Percentiles rank a stretch among this genome's conserved stretches.
Conservation (phyloP, 1,284 basidiomycete genomes). For the Leccinum holopus region DNA sequence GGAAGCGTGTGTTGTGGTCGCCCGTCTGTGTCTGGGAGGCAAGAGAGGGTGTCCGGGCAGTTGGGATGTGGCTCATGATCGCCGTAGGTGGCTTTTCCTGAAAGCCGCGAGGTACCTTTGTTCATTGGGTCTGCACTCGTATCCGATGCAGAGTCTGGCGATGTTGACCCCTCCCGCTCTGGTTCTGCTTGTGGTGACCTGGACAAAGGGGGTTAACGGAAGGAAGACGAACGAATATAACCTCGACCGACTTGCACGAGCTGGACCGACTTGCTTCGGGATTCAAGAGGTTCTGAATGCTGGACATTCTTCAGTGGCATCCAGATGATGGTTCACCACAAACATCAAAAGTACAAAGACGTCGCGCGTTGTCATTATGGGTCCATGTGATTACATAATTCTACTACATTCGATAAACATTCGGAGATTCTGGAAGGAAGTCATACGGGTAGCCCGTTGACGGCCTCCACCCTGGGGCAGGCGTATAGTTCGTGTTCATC, state of each 20-base stretch:
- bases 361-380: slow-evolving; percentile 28
- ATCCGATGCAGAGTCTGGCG: slow-evolving; percentile 30
- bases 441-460: slow-evolving; percentile 23
- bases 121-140: slow-evolving; percentile 16
- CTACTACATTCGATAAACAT: slow-evolving; percentile 24
- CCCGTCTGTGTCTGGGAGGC: slow-evolving; percentile 72
- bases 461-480: slow-evolving; percentile 22
- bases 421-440: slow-evolving; percentile 15
- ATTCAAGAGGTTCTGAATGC: slow-evolving; percentile 53
- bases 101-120: slow-evolving; percentile 6
- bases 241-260: slow-evolving; percentile 39
- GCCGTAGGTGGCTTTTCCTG: slow-evolving; percentile 20
- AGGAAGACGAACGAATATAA: slow-evolving; percentile 11
- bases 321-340: slow-evolving; percentile 9
- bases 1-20: slow-evolving; percentile 78
- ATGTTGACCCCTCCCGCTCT: slow-evolving; percentile 18
- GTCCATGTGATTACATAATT: slow-evolving; percentile 35
- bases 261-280: slow-evolving; percentile 42
- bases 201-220: slow-evolving; percentile 24
- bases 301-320: slow-evolving; percentile 45
- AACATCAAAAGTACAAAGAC: slow-evolving; percentile 6
- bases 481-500: slow-evolving; percentile 19
- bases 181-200: slow-evolving; percentile 20
- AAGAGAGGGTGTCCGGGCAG: slow-evolving; percentile 72
- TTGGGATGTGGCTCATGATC: slow-evolving; percentile 64